Evolutionary conservation across 805 yeast genomes (phyloP), one percentile per base, ranked within the genome.

Genomic region (Monosporozyma unispora): DNA sequence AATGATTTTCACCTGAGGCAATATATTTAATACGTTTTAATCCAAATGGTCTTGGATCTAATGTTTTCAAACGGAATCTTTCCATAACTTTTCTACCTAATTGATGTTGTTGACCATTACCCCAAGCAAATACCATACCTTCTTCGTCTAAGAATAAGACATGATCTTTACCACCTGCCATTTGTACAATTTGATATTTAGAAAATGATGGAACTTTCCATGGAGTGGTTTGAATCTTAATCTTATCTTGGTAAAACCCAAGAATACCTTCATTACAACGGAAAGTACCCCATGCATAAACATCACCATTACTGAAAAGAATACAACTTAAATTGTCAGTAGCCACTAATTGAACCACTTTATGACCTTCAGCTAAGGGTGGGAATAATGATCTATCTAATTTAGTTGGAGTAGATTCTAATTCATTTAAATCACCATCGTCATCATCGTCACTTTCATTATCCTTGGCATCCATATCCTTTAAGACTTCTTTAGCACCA

Each of bases 231-330:
- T 93, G 98, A 45, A 81, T 68, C 53, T 73, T 67, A 37, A 80
- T 76, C 46, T 79, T 76, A 52, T 81, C 81, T 55, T 79, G 77
- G 68, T 87, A 93, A 37, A 67, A 67, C 2, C 96, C 96, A 50
- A 91, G 75, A 39, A 83, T 73, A 48, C 99, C 99, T 68, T 93
- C 98, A 58, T 87, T 87, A 64, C 89, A 82, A 70, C 93, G 83
- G 71, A 93, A 93, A 19, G 96, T 87, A 37, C 99, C 99, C 98
- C 99, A 93, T 0, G 97, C 95, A 66, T 82, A 93, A 9, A 95
- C 89, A 38, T 85, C 87, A 35, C 99, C 98, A 48, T 80, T 81
- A 44, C 79, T 83, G 38, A 82, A 77, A 50, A 93, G 69, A 2
- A 81, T 87, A 16, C 91, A 90, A 39, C 96, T 85, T 52, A 91